A percentile compares a stretch with the other conserved stretches of the same genome.
These are phyloP conservation scores for Russula virescens DNA, from an alignment of 768 basidiomycete species.

Conservation along the genomic window DNA sequence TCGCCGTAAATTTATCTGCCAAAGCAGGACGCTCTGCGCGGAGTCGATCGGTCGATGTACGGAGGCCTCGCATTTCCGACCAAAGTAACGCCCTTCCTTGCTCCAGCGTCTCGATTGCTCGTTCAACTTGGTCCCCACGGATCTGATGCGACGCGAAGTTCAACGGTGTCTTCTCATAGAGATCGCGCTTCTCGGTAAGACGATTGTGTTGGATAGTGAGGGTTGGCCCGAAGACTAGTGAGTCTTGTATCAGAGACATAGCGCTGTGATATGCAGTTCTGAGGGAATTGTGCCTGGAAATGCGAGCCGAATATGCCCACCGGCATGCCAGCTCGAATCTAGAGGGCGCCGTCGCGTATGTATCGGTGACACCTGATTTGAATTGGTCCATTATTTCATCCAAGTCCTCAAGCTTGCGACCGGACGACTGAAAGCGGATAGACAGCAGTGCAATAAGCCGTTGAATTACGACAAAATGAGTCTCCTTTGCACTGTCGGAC, in stretches of 20 bases:
- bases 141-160: background rate
- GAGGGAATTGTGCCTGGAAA: background rate
- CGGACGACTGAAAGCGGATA: background rate
- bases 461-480: background rate
- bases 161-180: background rate
- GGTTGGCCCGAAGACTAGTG: background rate
- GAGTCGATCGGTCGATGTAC: background rate
- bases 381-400: background rate
- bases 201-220: background rate
- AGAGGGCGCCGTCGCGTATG: background rate
- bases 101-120: conserved; percentile 2
- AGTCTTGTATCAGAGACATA: background rate
- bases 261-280: background rate
- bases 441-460: background rate
- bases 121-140: background rate
- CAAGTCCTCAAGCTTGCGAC: background rate
- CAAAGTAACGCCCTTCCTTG: background rate
- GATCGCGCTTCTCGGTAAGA: background rate
- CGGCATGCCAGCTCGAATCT: background rate
- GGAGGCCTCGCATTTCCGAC: background rate
- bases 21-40: background rate
- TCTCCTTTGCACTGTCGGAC: too few relatives aligned
- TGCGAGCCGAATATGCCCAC: background rate
- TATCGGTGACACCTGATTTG: background rate
- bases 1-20: background rate